These are phyloP conservation scores for Fibroporia radiculosa DNA, from an alignment of 768 basidiomycete genomes.

Conservation along the genomic window DNA sequence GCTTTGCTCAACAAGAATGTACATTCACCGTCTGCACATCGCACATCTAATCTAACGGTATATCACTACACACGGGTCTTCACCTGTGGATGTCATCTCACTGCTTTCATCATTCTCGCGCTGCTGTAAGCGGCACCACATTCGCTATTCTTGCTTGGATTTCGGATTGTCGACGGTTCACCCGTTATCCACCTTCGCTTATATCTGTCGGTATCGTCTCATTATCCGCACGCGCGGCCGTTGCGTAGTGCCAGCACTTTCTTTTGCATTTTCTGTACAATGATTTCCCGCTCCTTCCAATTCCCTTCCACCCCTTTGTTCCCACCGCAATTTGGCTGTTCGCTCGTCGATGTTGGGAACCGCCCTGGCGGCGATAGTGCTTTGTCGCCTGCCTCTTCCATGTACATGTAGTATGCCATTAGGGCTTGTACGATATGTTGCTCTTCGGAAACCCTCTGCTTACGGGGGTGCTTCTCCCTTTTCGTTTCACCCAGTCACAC, in stretches of 20 bases:
- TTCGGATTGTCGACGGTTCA: background rate
- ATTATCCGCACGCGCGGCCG: background rate
- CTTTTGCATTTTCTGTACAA: background rate
- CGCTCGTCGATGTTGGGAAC: background rate
- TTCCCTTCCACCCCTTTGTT: background rate
- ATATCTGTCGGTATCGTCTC: background rate
- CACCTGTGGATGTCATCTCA: background rate
- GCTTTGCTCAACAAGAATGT: background rate
- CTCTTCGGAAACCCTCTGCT: background rate
- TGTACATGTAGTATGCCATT: background rate
- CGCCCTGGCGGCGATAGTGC: background rate
- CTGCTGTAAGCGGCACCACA: background rate
- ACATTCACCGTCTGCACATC: background rate
- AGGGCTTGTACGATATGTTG: slow-evolving; percentile 1
- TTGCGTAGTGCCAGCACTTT: background rate
- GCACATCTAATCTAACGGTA: background rate
- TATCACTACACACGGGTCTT: background rate
- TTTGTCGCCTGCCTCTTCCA: background rate
- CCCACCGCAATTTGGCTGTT: background rate
- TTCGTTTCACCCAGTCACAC: background rate
- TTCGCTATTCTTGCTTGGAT: background rate
- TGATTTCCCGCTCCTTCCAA: background rate
- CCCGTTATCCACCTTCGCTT: background rate
- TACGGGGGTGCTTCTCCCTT: background rate
- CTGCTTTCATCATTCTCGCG: background rate